Conservation (phyloP, 495 filamentous ascomycete genomes). For the Talaromyces proteolyticus region DNA sequence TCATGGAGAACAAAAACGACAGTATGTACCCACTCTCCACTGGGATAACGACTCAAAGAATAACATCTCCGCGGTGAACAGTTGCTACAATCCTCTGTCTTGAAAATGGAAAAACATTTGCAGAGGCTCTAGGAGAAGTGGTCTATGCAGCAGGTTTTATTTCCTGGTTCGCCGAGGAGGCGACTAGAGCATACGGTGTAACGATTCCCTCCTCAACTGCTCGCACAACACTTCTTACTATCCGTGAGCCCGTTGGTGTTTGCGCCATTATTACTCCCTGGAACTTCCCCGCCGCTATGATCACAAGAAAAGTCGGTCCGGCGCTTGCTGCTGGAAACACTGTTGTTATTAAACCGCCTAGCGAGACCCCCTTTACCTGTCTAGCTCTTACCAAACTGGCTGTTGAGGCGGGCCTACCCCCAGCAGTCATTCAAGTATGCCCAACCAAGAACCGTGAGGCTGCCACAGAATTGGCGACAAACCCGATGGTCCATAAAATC, state of each 20-base stretch:
- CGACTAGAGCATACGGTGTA: constrained; percentile 52
- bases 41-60: too few relatives aligned
- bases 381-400: constrained; percentile 79
- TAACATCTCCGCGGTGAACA: too few relatives aligned
- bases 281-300: constrained; percentile 83
- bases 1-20: constrained; percentile 75
- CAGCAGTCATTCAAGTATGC: constrained; percentile 12
- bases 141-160: constrained; percentile 57
- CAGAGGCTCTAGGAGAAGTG: constrained; percentile 58
- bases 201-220: constrained; percentile 60
- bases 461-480: constrained; percentile 15
- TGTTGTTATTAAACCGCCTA: constrained; percentile 77
- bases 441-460: constrained; percentile 22
- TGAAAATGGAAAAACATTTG: constrained; percentile 62
- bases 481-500: constrained; percentile 43
- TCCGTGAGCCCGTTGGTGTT: constrained; percentile 89
- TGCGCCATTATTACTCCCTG: constrained; percentile 94
- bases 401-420: constrained; percentile 38
- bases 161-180: constrained; percentile 64
- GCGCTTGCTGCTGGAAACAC: constrained; percentile 80
- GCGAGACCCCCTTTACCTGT: constrained; percentile 80
- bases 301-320: constrained; percentile 81
- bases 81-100: constrained; percentile 50
- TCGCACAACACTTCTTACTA: constrained; percentile 66
- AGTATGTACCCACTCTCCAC: too few relatives aligned